Evolutionary conservation across 345 rosid species (phyloP), one percentile per base, ranked within the genome.

Genomic region (Citrus reticulata): DNA sequence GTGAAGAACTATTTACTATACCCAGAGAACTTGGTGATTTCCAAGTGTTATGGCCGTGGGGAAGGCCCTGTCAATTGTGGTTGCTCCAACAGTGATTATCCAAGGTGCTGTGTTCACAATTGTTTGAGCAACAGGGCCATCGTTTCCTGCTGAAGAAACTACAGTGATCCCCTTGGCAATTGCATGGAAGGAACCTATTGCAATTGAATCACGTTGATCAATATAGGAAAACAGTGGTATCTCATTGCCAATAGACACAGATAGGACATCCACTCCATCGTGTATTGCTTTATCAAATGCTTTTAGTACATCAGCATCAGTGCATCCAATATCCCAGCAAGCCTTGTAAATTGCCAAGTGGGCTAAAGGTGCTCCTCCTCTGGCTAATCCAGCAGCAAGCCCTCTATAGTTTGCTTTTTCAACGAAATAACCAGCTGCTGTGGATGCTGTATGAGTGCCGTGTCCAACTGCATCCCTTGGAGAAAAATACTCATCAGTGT

Each of bases 381-480:
- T 84, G 4, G 90, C 92, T 19, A 81, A 81, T 29, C 98, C 94
- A 7, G 60, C 20, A 17, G 79, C 97, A 17, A 87, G 81, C 64
- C 93, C 91, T 11, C 37, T 17, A 55, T 60, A 77, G 32, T 10
- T 86, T 3, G 86, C 91, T 11, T 84, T 66, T 19, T 77, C 83
- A 32, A 89, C 92, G 58, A 83, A 87, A 76, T 79, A 77, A 24
- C 95, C 94, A 0, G 84, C 94, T 5, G 95, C 94, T 4, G 87
- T 89, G 2, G 92, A 89, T 35, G 93, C 89, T 46, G 92, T 89
- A 59, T 90, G 96, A 1, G 90, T 89, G 14, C 93, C 92, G n/a
- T 92, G 96, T 55, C 96, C 92, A 0, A 22, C 1, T 59, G 71
- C 83, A 70, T 90, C 93, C 30, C 85, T 67, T 27, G 93, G 83